Base-by-base conservation (phyloP, 148 eudicot species). In the Diospyros lotus region DNA sequence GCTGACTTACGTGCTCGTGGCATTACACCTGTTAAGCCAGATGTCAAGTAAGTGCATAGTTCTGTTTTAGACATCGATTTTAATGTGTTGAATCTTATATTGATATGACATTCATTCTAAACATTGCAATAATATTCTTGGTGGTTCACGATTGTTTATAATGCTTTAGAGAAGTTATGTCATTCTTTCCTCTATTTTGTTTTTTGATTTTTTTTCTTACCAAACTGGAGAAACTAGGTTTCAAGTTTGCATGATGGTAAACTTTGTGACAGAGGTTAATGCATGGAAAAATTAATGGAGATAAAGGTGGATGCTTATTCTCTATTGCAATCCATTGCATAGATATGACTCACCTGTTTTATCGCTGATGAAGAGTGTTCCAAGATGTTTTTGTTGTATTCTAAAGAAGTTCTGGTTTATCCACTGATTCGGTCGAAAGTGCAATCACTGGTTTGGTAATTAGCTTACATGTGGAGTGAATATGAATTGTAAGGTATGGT, bases 1-100 rank as follows among this genome's bases (percentile, higher is more conserved):
- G 95, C 97, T 81, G 96, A 94, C 83, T 83, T 90, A 73, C 97
- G 93, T 77, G 98, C 98, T 78, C 93, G 96, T 71, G 98, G 98
- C 63, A 94, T 94, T 83, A 89, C 86, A 61, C 95, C 88, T 74
- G 86, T 94, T 70, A 94, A 94, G 85, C 84, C 80, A 70, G 96
- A 94, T 83, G 84, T 85, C 80, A 90, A 90, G 98, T 94, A 81
- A 84, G 80, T 77, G n/a, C 42, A 39, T 60, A 60, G 2, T 75
- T 75, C 52, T 59, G 68, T 52, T 48, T 28, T 69, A 13, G 66
- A 40, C 58, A 68, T 73, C 62, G 43, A 11, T 44, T 28, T 71
- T 56, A 43, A 7, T 58, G 64, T 55, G 58, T 58, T 54, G 28
- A 54, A 6, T 54, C 64, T 58, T 15, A 10, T 64, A 2, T 4